Conservation (phyloP, 305 asterid genomes). For the Solanum hybrid region DNA sequence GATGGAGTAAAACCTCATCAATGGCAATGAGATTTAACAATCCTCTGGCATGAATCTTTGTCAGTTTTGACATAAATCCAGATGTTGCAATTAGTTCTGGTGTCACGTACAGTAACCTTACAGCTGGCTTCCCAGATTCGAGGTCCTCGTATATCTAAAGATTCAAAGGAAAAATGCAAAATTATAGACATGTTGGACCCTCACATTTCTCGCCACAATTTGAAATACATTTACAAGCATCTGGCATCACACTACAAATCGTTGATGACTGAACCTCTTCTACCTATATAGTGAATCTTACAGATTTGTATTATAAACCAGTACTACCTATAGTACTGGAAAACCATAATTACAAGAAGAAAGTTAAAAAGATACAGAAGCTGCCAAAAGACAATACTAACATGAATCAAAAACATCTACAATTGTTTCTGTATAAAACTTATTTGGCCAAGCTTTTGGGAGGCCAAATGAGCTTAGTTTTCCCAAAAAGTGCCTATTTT, state of each 20-base stretch:
- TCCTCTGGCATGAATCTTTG: constrained; percentile 72
- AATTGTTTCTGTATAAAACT: neutral
- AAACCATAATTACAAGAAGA: neutral
- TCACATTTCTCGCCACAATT: neutral
- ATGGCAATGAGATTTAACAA: constrained; percentile 75
- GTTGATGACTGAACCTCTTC: neutral
- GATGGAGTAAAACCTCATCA: constrained; percentile 59
- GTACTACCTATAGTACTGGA: neutral
- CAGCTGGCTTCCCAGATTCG: constrained; percentile 74
- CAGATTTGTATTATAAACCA: neutral
- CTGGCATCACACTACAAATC: neutral
- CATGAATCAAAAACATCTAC: neutral
- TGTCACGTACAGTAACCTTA: constrained; percentile 85
- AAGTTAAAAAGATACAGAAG: neutral
- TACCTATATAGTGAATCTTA: neutral
- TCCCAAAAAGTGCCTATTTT: neutral
- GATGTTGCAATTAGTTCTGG: constrained; percentile 86
- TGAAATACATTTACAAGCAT: neutral
- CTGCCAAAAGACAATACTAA: neutral
- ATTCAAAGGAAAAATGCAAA: constrained; percentile 8
- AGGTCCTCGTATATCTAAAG: constrained; percentile 76
- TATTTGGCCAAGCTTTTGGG: neutral
- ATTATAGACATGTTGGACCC: neutral
- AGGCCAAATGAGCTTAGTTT: neutral
- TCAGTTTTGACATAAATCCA: constrained; percentile 73